Evolutionary conservation across 495 filamentous ascomycete genomes (phyloP), one percentile per base, ranked within the genome.

Genomic region (Hyphodiscus hymeniophilus): DNA sequence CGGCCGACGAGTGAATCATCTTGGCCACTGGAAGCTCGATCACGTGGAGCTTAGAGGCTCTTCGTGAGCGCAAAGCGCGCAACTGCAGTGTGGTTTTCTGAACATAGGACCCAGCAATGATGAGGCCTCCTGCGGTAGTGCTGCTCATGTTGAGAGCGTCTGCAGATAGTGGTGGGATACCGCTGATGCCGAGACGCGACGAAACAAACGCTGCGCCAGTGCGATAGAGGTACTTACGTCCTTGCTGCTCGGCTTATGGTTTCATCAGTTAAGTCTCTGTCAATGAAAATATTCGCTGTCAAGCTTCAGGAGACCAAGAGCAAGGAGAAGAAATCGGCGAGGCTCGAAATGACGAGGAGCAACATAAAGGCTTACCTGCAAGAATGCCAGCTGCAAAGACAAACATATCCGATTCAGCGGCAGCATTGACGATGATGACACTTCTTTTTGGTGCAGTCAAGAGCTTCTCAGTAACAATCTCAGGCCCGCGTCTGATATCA

Each of bases 151-250:
- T 58, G 4, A 75, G 63, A 22, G 70, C 63, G 2, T 56, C 44
- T 0, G 67, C 66, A 18, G 69, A 64, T 13, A 74, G 66, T 15
- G 74, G 74, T 2, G 65, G 44, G 33, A 67, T 70, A 6, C 63
- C 65, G 2, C 55, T 58, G 48, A 77, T 75, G 1, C 68, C 73
- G 11, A 77, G 69, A 12, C 69, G 60, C 0, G 70, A 68, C n/a
- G 74, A 77, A 28, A 77, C 74, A 46, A 76, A 76, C 16, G 74
- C 68, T 32, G 73, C 74, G 32, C 68, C 72, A 2, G 73, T 72
- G 39, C 74, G 70, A 59, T 70, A 76, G 45, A 76, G 64, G 56
- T 67, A 75, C 42, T 66, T 68, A 45, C 68, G 72, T 2, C 69
- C 70, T 33, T 65, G 51, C n/a, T n/a, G n/a, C n/a, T n/a, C n/a